Base-by-base conservation (phyloP, 495 filamentous ascomycete genomes). In the Penicillium antarcticum region DNA sequence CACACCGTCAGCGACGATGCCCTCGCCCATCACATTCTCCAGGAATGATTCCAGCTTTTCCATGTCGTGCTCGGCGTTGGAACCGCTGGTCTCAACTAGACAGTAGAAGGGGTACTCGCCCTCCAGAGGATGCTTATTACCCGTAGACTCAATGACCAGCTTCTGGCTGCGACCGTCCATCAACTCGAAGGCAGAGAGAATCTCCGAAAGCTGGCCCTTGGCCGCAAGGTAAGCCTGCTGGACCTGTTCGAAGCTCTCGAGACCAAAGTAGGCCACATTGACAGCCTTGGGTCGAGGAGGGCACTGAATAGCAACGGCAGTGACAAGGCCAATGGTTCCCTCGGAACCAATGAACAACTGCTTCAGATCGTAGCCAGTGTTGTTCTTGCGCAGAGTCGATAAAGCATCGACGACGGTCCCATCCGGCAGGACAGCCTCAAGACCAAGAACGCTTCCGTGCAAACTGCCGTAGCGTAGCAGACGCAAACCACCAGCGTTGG, bases 311-410 rank as follows among this genome's bases (percentile, higher is more conserved):
- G 91, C 92, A 21, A 97, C 79, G 16, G 80, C 89, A 16, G 94
- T 98, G 55, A 98, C 87, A 60, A 97, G 86, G 40, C 94, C 94
- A 52, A 98, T 86, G 7, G 94, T 97, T 17, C 94, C 94, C 66
- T 98, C 94, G 18, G 83, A 84, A 17, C 94, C 94, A 56, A 98
- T 95, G 68, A 97, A 97, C 18, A 98, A 81, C 70, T 98, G 94
- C 77, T 98, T 98, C 37, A 98, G 72, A 63, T 97, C 94, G 68
- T 97, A 97, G 18, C 94, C 94, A 47, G 88, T 98, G 72, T 98
- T 98, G 78, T 98, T 97, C 76, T 98, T 98, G 43, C 95, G 85
- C 34, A 97, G 72, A 45, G 77, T 89, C 47, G 80, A 87, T 19
- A 98, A 81, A 48, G 96, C 87, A 53, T 98, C 86, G 12, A 98